phyloP scores from a whole-genome alignment of 495 filamentous ascomycete species.

The Rhypophila decipiens region DNA sequence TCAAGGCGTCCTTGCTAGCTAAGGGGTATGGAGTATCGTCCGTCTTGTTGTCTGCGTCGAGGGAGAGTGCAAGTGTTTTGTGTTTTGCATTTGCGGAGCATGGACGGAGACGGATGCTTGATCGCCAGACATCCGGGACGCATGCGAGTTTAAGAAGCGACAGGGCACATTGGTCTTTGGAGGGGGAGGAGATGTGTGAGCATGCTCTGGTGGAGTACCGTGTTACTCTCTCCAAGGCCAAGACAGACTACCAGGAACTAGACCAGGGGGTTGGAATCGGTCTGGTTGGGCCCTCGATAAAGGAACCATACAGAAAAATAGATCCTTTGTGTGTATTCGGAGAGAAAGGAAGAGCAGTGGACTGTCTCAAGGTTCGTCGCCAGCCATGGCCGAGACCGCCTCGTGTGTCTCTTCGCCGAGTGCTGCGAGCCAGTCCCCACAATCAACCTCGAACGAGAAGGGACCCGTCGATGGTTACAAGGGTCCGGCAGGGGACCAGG shows the following conservation, averaged over 20 bases:
- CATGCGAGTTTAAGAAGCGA: slow-evolving; percentile 41
- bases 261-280: too few relatives aligned
- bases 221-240: too few relatives aligned
- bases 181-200: neutral
- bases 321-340: too few relatives aligned
- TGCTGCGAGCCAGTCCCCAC: slow-evolving; percentile 17
- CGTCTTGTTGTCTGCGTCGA: slow-evolving; percentile 15
- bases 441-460: neutral
- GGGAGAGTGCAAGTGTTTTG: slow-evolving; percentile 20
- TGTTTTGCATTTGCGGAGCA: slow-evolving; percentile 31
- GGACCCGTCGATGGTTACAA: neutral
- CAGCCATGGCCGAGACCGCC: slow-evolving; percentile 21
- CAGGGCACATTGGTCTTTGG: slow-evolving; percentile 18
- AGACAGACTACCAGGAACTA: too few relatives aligned
- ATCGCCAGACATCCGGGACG: slow-evolving; percentile 29
- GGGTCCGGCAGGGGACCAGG: too few relatives aligned
- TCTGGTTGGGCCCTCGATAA: too few relatives aligned
- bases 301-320: too few relatives aligned
- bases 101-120: slow-evolving; percentile 22
- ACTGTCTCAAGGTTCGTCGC: slow-evolving; percentile 5
- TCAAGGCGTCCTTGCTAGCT: slow-evolving; percentile 18
- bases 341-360: neutral
- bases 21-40: too few relatives aligned
- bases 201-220: neutral
- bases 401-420: slow-evolving; percentile 13